Conservation (phyloP, 108 stramenopile species). For the Skeletonema tropicum region DNA sequence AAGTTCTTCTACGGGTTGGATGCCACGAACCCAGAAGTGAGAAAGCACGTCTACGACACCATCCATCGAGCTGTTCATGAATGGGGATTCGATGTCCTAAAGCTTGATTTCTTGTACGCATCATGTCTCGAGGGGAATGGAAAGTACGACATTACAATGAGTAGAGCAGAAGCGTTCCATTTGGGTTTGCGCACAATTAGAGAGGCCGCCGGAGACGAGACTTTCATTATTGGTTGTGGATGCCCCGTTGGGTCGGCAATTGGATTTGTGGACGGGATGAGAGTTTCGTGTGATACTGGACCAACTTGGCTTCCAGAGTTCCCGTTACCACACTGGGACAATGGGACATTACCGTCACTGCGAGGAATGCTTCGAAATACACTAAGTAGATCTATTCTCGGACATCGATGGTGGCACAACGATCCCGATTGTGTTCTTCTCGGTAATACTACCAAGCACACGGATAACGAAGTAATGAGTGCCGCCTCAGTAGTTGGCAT, state of each 20-base stretch:
- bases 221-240: slow-evolving; percentile 91
- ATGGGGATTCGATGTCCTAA: slow-evolving; percentile 90
- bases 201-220: slow-evolving; percentile 78
- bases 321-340: slow-evolving; percentile 87
- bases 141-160: slow-evolving; percentile 82
- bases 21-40: slow-evolving; percentile 87
- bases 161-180: slow-evolving; percentile 89
- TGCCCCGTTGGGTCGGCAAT: slow-evolving; percentile 83
- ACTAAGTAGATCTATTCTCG: slow-evolving; percentile 78
- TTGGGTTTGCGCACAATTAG: slow-evolving; percentile 85
- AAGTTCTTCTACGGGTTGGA: slow-evolving; percentile 95
- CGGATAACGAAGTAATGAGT: slow-evolving; percentile 83
- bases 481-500: slow-evolving; percentile 90
- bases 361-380: slow-evolving; percentile 91
- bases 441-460: slow-evolving; percentile 84
- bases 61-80: slow-evolving; percentile 82
- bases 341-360: slow-evolving; percentile 90
- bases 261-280: slow-evolving; percentile 88
- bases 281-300: slow-evolving; percentile 91
- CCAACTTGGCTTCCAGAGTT: slow-evolving; percentile 90
- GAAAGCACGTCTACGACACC: slow-evolving; percentile 66
- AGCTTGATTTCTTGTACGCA: slow-evolving; percentile 94
- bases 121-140: slow-evolving; percentile 88
- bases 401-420: slow-evolving; percentile 94
- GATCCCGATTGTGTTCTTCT: slow-evolving; percentile 94